Evolutionary conservation across 805 yeast genomes (phyloP).

Genomic region (Lipomyces starkeyi): DNA sequence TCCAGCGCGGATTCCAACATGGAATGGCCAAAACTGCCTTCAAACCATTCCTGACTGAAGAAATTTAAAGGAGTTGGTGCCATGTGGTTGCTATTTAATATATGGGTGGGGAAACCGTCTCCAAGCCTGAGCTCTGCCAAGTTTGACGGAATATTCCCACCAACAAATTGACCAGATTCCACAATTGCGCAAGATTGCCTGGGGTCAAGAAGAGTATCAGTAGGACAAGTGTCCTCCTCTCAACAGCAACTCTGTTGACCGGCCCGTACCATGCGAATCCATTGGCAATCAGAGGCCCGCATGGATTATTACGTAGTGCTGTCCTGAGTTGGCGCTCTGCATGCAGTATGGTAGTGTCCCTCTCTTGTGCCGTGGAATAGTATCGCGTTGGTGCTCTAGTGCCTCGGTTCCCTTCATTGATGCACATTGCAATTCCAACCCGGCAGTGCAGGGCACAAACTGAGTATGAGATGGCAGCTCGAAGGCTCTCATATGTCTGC

Average conservation of each 20-base stretch:
- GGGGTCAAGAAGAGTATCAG: too few species aligned
- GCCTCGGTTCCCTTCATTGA: neutral
- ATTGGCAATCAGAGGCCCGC: too few species aligned
- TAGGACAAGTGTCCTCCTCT: too few species aligned
- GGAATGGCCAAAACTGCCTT: too few species aligned
- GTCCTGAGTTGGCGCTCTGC: too few species aligned
- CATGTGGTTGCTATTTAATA: neutral
- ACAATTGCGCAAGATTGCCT: constrained; percentile 2
- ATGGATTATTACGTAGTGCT: too few species aligned
- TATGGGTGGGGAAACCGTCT: neutral
- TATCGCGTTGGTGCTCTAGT: neutral
- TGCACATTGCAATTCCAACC: neutral
- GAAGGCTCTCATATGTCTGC: neutral
- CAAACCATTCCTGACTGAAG: neutral
- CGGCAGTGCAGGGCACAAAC: constrained; percentile 4
- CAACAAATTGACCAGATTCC: neutral
- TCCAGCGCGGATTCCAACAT: too few species aligned
- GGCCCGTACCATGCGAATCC: too few species aligned
- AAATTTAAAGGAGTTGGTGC: neutral
- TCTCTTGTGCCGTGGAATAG: neutral
- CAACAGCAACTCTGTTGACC: too few species aligned
- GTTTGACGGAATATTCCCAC: neutral
- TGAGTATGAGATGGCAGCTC: neutral
- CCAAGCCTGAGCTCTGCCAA: neutral
- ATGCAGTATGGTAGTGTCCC: neutral